Evolutionary conservation across 257 asterid genomes (phyloP).

Genomic region (Gardenia jasminoides): DNA sequence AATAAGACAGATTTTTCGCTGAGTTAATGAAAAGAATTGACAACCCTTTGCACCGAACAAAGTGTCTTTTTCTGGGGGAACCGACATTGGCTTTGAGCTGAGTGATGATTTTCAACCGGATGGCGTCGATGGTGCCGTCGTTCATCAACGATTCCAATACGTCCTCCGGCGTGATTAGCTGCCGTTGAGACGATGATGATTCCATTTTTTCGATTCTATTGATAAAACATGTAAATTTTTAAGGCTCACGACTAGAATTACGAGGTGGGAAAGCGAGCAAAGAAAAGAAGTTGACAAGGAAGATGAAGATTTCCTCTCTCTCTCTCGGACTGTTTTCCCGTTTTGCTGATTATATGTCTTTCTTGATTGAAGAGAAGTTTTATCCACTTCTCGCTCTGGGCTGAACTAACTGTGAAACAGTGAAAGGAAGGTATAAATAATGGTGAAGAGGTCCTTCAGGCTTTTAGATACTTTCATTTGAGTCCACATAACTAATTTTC

Average conservation of each 20-base stretch:
- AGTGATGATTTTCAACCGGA: conserved; percentile 79
- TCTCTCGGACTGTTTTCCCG: background rate
- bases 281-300: no score
- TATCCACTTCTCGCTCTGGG: background rate
- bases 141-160: conserved; percentile 90
- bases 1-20: background rate
- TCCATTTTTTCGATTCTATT: conserved; percentile 9
- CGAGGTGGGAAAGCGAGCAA: background rate
- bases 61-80: background rate
- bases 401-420: no score
- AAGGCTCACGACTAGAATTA: background rate
- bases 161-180: conserved; percentile 76
- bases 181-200: conserved; percentile 27
- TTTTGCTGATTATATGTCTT: no score
- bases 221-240: background rate
- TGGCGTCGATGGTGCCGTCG: conserved; percentile 87
- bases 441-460: background rate
- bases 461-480: background rate
- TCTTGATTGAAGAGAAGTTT: background rate
- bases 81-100: conserved; percentile 92
- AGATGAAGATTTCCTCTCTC: no score
- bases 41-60: background rate
- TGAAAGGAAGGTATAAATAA: no score
- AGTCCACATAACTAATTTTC: background rate
- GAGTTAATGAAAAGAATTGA: background rate